phyloP scores from a whole-genome alignment of 164 flowering plant genomes.

The Magnolia sinica region DNA sequence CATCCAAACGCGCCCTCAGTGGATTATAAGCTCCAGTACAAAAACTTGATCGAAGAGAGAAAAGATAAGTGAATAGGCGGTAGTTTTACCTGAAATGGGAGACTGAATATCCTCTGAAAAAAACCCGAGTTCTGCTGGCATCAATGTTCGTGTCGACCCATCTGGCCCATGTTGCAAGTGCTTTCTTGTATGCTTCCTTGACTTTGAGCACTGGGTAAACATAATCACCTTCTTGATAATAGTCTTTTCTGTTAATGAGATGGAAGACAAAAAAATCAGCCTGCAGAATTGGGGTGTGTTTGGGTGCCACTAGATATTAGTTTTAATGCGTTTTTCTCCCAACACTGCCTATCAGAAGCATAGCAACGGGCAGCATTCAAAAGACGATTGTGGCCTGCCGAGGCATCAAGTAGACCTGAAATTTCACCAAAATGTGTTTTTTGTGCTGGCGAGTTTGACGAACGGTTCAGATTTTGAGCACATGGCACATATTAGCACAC shows the following conservation, averaged over 20 bases:
- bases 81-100: conserved; percentile 71
- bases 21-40: not conserved
- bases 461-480: too few relatives aligned
- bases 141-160: conserved; percentile 77
- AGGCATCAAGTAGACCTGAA: too few relatives aligned
- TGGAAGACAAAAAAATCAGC: not conserved
- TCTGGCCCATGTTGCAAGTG: conserved; percentile 73
- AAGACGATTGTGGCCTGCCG: too few relatives aligned
- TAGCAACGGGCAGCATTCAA: too few relatives aligned
- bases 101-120: conserved; percentile 79
- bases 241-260: conserved; percentile 50
- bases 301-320: not conserved
- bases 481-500: too few relatives aligned
- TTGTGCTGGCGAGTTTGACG: too few relatives aligned
- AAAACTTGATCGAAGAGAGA: not conserved
- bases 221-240: conserved; percentile 82
- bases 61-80: not conserved
- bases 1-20: too few relatives aligned
- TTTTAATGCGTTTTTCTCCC: not conserved
- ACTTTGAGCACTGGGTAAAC: conserved; percentile 62
- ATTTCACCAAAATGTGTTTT: too few relatives aligned
- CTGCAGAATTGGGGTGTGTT: not conserved
- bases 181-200: conserved; percentile 67
- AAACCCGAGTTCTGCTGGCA: conserved; percentile 47
- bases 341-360: not conserved